These are phyloP conservation scores for Epicoccum nigrum DNA, from an alignment of 2,329 filamentous ascomycete genomes.

Conservation along the genomic window DNA sequence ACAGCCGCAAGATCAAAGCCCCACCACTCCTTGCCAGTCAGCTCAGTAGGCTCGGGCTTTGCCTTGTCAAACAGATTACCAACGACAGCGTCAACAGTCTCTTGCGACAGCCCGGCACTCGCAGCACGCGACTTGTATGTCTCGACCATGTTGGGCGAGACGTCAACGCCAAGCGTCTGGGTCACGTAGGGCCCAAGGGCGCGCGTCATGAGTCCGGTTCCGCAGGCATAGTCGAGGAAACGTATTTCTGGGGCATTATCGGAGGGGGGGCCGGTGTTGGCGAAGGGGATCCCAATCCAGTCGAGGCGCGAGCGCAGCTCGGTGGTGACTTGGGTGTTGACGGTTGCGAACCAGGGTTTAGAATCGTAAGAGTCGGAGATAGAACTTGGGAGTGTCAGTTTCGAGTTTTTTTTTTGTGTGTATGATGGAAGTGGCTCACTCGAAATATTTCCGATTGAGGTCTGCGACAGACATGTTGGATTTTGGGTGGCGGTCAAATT, in stretches of 20 bases:
- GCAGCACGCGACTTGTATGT: constrained; percentile 67
- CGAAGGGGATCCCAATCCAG: constrained; percentile 68
- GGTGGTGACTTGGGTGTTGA: constrained; percentile 60
- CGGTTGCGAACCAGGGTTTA: constrained; percentile 59
- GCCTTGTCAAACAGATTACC: constrained; percentile 47
- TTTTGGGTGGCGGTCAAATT: not conserved
- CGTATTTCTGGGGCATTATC: constrained; percentile 50
- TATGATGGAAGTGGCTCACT: constrained; percentile 26
- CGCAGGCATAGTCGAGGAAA: constrained; percentile 78
- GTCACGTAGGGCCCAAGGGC: constrained; percentile 67
- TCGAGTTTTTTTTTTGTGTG: not conserved
- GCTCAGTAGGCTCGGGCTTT: constrained; percentile 23
- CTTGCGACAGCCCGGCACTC: constrained; percentile 20
- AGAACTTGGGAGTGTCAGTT: constrained; percentile 48
- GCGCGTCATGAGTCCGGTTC: constrained; percentile 68
- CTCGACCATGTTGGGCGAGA: constrained; percentile 73
- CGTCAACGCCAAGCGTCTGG: constrained; percentile 70
- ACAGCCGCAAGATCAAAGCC: constrained; percentile 53
- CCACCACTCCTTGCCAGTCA: constrained; percentile 41
- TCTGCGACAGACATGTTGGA: constrained; percentile 41
- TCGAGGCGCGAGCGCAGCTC: constrained; percentile 60
- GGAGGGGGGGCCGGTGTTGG: constrained; percentile 41
- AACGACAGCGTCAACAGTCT: constrained; percentile 32
- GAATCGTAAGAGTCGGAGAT: constrained; percentile 63
- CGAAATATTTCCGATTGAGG: constrained; percentile 46